Conservation (phyloP, 495 filamentous ascomycete genomes). For the Chaetomium tenue region DNA sequence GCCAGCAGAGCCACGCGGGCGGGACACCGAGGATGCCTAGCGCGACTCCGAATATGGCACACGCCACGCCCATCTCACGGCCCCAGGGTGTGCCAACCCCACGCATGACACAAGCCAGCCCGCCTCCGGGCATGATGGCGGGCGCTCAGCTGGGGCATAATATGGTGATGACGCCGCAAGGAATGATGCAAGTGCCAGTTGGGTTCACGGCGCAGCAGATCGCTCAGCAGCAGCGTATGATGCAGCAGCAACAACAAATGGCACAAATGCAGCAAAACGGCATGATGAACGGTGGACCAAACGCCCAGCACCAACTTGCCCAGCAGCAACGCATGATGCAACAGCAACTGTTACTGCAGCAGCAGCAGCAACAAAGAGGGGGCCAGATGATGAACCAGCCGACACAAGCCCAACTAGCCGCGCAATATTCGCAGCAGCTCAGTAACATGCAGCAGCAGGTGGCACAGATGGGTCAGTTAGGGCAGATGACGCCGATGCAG, state of each 20-base stretch:
- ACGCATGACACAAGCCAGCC: slow-evolving; percentile 70
- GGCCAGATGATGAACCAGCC: slow-evolving; percentile 33
- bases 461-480: slow-evolving; percentile 26
- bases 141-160: slow-evolving; percentile 51
- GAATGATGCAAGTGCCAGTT: slow-evolving; percentile 41
- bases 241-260: slow-evolving; percentile 46
- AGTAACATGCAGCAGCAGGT: slow-evolving; percentile 36
- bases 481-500: slow-evolving; percentile 25
- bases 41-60: slow-evolving; percentile 73
- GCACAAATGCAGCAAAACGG: slow-evolving; percentile 38
- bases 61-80: slow-evolving; percentile 68
- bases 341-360: slow-evolving; percentile 38
- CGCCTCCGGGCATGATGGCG: slow-evolving; percentile 58
- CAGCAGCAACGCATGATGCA: slow-evolving; percentile 33
- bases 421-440: slow-evolving; percentile 37
- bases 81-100: slow-evolving; percentile 65
- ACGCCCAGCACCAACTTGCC: slow-evolving; percentile 32
- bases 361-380: slow-evolving; percentile 38
- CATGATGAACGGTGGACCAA: slow-evolving; percentile 36
- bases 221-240: slow-evolving; percentile 56
- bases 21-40: slow-evolving; percentile 80
- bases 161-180: slow-evolving; percentile 50
- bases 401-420: slow-evolving; percentile 31
- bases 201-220: slow-evolving; percentile 35
- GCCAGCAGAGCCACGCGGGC: slow-evolving; percentile 73